Evolutionary conservation across 768 basidiomycete species (phyloP), one percentile per base, ranked within the genome.

Genomic region (Trametes sanguinea): DNA sequence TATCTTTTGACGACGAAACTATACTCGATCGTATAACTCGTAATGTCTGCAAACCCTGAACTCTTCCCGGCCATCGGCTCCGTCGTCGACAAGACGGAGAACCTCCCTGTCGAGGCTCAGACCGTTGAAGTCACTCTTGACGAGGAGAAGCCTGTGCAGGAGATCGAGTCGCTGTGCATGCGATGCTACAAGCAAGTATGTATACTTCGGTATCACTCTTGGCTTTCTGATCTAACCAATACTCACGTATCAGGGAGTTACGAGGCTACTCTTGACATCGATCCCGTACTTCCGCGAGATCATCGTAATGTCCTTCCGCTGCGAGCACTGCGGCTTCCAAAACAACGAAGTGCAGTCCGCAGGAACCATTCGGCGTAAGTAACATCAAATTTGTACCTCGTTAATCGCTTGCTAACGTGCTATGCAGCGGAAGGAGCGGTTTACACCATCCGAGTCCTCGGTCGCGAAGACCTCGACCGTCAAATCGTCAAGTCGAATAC

Each of bases 321-420:
- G 97, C 72, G 93, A 96, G 60, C 88, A 94, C 69, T 99, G 97
- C 68, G 95, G 94, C 8, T 76, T 81, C 65, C 74, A 81, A 43
- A 98, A 99, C 75, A 99, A 96, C 73, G 96, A 98, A 76, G 88
- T 96, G 47, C 94, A 98, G 69, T 85, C 92, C 7, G 97, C 97
- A 0, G 91, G 92, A 6, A 73, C 81, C 53, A 95, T 96, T 57
- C 83, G 90, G 81, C 86, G 95, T 92, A 68, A 67, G 88, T 77
- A 51, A 13, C 27, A 16, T 32, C 30, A 43, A 42, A 16, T 27
- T n/a, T 29, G 8, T 8, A 51, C 33, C n/a, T 6, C 22, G 40
- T n/a, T 27, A 16, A 17, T 4, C 32, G 53, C 54, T 48, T 10
- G 50, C 10, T 27, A 45, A 32, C 27, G 2, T 54, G 7, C 30